Base-by-base conservation (phyloP, 2,329 filamentous ascomycete species). In the Diplocarpon mali region DNA sequence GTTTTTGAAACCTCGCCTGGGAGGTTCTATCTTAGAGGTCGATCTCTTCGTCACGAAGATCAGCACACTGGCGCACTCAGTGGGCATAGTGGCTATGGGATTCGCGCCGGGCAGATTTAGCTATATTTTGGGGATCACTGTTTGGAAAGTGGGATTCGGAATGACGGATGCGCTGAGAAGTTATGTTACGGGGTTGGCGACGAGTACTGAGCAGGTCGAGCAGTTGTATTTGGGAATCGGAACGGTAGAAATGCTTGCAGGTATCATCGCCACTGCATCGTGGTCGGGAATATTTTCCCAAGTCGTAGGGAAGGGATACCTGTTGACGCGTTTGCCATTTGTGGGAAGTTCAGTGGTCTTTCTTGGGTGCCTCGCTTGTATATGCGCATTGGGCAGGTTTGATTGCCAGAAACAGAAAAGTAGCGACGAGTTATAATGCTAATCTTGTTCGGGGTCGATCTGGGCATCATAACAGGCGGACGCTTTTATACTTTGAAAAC, bases 181-280 rank as follows among this genome's bases (percentile, higher is more conserved):
- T 41, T 53, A 42, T 35, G 37, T 43, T 1, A 53, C 50, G 17
- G 48, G 44, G 1, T 20, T 49, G 35, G 20, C 50, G 17, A 42
- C 32, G 12, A 45, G 20, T 11, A 44, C 39, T 9, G 46, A 45
- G 28, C 45, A 45, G 14, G 38, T 53, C 16, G 43, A 48, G 32
- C 40, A 53, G 40, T 32, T 53, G 39, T 53, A 53, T 36, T n/a
- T 53, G 24, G 50, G 48, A 2, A 53, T 53, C 39, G 48, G 48
- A n/a, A 43, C 51, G 40, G 40, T 49, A 35, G 45, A 49, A 42
- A 53, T 44, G 11, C 15, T 50, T 11, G 48, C 38, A 1, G 48
- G 42, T 2, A 53, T 53, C 41, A 9, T 50, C 13, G 45, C 41
- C 10, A 49, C 45, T 8, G 46, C 37, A 10, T 39, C 35, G 15